Percentiles rank a stretch among this genome's conserved stretches.
Evolutionary conservation across 345 rosid species (phyloP).

Genomic region (Populus tremula): DNA sequence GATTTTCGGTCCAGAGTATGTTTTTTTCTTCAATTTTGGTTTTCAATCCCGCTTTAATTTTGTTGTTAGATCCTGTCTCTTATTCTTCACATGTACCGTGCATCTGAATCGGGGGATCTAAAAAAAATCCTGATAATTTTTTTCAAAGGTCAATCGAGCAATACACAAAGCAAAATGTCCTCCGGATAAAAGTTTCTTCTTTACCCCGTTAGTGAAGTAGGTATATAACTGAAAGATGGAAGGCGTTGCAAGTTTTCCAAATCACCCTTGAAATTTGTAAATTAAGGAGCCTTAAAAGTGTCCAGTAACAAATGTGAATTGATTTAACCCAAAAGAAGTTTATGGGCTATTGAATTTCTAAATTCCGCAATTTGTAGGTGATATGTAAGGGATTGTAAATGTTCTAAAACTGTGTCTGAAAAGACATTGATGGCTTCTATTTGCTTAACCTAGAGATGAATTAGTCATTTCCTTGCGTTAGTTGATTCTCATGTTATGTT

Average conservation of each 20-base stretch:
- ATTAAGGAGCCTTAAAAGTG: neutral
- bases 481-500: neutral
- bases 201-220: neutral
- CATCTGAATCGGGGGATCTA: neutral
- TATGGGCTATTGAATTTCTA: neutral
- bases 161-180: neutral
- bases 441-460: neutral
- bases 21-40: neutral
- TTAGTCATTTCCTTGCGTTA: neutral
- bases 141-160: neutral
- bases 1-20: conserved; percentile 18
- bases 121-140: neutral
- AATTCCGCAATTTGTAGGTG: neutral
- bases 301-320: neutral
- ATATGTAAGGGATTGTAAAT: neutral
- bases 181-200: neutral
- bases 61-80: neutral
- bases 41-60: neutral
- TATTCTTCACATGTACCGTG: neutral
- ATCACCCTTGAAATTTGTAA: neutral
- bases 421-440: neutral
- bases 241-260: neutral
- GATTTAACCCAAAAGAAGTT: neutral
- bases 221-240: neutral
- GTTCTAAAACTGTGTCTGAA: neutral